These are phyloP conservation scores for Fusarium humuli DNA, from an alignment of 2,329 filamentous ascomycete species.

Conservation along the genomic window DNA sequence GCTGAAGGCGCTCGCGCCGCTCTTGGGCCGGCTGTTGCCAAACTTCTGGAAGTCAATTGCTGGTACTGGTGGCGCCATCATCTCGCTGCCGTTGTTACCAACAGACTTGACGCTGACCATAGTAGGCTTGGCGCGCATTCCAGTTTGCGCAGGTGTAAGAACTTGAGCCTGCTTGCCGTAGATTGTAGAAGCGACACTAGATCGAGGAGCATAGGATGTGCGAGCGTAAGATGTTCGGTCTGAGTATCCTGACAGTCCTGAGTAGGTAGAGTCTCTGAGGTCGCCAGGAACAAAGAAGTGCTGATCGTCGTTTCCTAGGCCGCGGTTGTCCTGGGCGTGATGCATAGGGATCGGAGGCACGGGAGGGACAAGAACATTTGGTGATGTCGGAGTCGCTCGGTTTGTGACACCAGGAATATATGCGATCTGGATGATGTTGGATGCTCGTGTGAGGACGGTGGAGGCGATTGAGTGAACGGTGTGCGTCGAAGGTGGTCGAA, in stretches of 20 bases:
- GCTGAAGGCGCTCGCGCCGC: constrained; percentile 70
- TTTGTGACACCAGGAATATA: constrained; percentile 98
- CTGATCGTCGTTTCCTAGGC: constrained; percentile 75
- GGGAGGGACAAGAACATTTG: constrained; percentile 84
- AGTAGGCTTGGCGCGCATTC: constrained; percentile 87
- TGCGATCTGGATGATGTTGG: constrained; percentile 99
- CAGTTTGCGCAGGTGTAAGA: constrained; percentile 84
- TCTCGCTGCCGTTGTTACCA: constrained; percentile 63
- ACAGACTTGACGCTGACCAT: constrained; percentile 91
- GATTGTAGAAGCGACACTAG: constrained; percentile 90
- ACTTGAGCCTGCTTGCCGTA: constrained; percentile 93
- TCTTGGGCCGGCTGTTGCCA: constrained; percentile 61
- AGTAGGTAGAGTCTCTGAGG: constrained; percentile 91
- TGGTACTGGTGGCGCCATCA: constrained; percentile 77
- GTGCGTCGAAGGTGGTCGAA: constrained; percentile 79
- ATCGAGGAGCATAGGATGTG: constrained; percentile 69
- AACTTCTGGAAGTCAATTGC: constrained; percentile 75
- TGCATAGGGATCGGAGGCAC: constrained; percentile 89
- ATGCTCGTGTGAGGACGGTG: constrained; percentile 93
- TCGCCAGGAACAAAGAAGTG: constrained; percentile 95
- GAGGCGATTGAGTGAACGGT: constrained; percentile 94
- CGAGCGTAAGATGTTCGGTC: constrained; percentile 72
- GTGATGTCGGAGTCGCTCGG: constrained; percentile 85
- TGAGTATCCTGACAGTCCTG: constrained; percentile 74
- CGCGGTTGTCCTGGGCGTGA: constrained; percentile 60